These are phyloP conservation scores for Cardamine chenopodiifolia DNA, from an alignment of 345 rosid species.

Conservation along the genomic window DNA sequence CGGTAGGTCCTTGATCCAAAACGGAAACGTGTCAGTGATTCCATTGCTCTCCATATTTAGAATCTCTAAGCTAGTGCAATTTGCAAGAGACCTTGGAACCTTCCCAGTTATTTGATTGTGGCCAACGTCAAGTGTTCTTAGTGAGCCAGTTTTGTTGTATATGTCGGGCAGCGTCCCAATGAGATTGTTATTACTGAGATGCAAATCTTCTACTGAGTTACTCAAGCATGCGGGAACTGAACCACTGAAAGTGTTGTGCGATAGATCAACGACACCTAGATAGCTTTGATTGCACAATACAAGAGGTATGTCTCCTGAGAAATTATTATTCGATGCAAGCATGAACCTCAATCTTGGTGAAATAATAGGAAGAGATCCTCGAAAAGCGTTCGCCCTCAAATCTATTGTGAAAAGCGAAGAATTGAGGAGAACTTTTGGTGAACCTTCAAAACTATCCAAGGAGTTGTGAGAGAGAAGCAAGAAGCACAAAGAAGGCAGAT, in stretches of 20 bases:
- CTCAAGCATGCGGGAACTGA: conserved; percentile 38
- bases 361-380: conserved; percentile 1
- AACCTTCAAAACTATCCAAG: not conserved
- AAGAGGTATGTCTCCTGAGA: conserved; percentile 43
- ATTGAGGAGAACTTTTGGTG: not conserved
- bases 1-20: conserved; percentile 38
- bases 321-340: conserved; percentile 32
- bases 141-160: not conserved
- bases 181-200: not conserved
- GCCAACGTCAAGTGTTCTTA: not conserved
- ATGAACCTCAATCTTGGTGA: not conserved
- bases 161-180: not conserved
- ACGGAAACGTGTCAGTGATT: conserved; percentile 45
- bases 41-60: conserved; percentile 47
- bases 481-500: not conserved
- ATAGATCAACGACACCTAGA: conserved; percentile 46
- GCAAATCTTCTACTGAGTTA: not conserved
- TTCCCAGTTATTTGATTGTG: conserved; percentile 35
- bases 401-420: not conserved
- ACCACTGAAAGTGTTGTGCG: conserved; percentile 45
- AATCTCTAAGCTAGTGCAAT: conserved; percentile 42
- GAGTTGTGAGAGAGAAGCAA: not conserved
- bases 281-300: conserved; percentile 36
- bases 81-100: conserved; percentile 44
- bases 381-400: not conserved